These are phyloP conservation scores for Mrakia blollopis DNA, from an alignment of 768 basidiomycete species.

Conservation along the genomic window DNA sequence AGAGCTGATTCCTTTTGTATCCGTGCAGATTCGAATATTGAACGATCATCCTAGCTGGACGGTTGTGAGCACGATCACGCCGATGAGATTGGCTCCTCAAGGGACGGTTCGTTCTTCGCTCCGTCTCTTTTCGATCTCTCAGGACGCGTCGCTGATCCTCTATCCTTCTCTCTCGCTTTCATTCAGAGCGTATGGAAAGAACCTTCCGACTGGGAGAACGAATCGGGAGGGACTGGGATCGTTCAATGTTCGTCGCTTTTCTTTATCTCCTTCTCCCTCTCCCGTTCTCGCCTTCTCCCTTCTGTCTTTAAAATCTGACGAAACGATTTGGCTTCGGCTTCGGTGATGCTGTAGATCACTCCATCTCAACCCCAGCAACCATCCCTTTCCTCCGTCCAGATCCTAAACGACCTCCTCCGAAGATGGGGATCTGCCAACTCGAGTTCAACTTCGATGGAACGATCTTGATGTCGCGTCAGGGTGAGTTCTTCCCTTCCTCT, in stretches of 20 bases:
- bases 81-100: conserved; percentile 51
- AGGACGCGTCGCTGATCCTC: not conserved
- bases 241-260: conserved; percentile 61
- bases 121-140: not conserved
- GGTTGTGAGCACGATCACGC: conserved; percentile 58
- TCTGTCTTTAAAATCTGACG: conserved; percentile 44
- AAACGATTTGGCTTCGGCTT: not conserved
- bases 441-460: conserved; percentile 77
- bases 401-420: conserved; percentile 59
- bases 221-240: conserved; percentile 78
- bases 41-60: conserved; percentile 70
- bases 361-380: conserved; percentile 21
- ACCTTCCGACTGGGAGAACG: conserved; percentile 74
- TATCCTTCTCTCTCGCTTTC: conserved; percentile 18
- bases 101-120: conserved; percentile 52
- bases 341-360: conserved; percentile 36
- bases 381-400: conserved; percentile 47
- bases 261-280: conserved; percentile 49
- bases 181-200: conserved; percentile 79
- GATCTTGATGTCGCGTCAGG: conserved; percentile 67
- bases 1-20: conserved; percentile 21
- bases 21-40: conserved; percentile 62
- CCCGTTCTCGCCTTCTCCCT: conserved; percentile 59
- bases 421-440: conserved; percentile 64
- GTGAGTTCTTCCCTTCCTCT: conserved; percentile 45